Evolutionary conservation across 108 stramenopile genomes (phyloP).

Genomic region (Hondaea fermentalgiana): DNA sequence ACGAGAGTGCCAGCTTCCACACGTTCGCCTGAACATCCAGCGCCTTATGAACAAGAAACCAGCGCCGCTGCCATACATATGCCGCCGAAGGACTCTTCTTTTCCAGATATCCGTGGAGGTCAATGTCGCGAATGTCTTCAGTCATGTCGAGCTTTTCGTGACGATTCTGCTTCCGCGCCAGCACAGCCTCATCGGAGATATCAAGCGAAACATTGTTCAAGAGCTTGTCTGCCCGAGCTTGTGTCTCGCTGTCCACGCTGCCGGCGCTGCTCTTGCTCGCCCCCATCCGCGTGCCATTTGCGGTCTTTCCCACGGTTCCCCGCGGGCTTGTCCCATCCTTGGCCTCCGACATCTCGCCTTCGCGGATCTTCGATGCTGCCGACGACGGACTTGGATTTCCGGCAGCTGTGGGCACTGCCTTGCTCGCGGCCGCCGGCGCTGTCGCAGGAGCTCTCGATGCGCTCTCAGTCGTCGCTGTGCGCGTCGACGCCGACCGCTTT

Average conservation of each 20-base stretch:
- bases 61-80: background rate
- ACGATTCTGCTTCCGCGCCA: background rate
- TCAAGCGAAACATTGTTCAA: background rate
- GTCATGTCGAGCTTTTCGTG: background rate
- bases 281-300: too few relatives aligned
- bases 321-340: too few relatives aligned
- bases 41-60: conserved; percentile 13
- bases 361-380: too few relatives aligned
- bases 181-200: background rate
- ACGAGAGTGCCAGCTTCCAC: conserved; percentile 15
- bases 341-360: too few relatives aligned
- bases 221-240: background rate
- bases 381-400: too few relatives aligned
- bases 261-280: too few relatives aligned
- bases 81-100: background rate
- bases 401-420: too few relatives aligned
- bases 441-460: background rate
- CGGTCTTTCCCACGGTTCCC: too few relatives aligned
- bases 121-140: conserved; percentile 11
- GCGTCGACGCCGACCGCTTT: background rate
- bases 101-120: background rate
- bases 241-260: background rate
- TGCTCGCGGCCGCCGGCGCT: too few relatives aligned
- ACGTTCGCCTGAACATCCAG: background rate
- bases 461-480: background rate